Evolutionary conservation across 495 filamentous ascomycete species (phyloP).

Genomic region (Talaromyces wortmannii): DNA sequence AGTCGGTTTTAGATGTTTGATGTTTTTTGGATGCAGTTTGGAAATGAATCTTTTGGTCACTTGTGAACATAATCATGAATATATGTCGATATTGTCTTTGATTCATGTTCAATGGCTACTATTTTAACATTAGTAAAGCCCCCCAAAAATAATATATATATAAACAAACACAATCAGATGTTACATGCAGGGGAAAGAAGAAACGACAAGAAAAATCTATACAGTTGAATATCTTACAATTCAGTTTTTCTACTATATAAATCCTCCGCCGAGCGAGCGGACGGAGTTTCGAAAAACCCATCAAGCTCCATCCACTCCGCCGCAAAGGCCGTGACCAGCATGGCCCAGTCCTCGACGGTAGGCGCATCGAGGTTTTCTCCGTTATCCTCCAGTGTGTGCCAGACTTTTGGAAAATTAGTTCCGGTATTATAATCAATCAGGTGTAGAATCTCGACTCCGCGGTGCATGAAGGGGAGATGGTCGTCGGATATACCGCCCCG

Average conservation of each 20-base stretch:
- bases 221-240: constrained; percentile 30
- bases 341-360: constrained; percentile 84
- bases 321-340: constrained; percentile 73
- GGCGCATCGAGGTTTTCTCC: constrained; percentile 77
- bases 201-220: neutral
- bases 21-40: neutral
- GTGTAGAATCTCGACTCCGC: constrained; percentile 85
- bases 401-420: constrained; percentile 65
- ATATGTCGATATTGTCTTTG: neutral
- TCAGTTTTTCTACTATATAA: constrained; percentile 28
- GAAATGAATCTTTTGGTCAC: neutral
- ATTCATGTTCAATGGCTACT: neutral
- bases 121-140: neutral
- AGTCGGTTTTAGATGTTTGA: constrained; percentile 5
- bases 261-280: neutral
- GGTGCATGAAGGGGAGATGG: constrained; percentile 78
- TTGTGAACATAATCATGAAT: too few relatives aligned
- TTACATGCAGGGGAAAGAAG: neutral
- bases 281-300: constrained; percentile 42
- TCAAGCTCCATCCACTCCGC: constrained; percentile 94
- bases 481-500: constrained; percentile 67
- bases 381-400: constrained; percentile 83
- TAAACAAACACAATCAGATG: neutral
- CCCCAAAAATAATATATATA: neutral
- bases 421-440: constrained; percentile 55